These are phyloP conservation scores for Chlamydomonas incerta DNA, from an alignment of 139 green algal genomes.

Conservation along the genomic window DNA sequence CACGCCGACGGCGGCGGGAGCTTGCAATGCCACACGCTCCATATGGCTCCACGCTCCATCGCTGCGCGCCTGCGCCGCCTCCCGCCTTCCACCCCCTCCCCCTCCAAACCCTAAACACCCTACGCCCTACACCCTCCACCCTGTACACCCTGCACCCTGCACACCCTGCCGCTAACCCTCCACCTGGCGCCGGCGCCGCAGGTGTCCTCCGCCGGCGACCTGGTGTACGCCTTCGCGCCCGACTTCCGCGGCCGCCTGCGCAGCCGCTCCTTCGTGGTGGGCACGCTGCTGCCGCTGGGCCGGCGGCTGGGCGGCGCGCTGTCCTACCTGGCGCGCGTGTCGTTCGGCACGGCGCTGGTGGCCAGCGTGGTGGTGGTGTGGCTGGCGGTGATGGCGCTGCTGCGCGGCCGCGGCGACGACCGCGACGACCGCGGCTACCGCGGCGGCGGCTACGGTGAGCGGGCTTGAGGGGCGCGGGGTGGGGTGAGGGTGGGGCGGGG, in stretches of 20 bases:
- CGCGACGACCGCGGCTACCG: slow-evolving; percentile 49
- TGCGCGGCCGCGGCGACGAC: slow-evolving; percentile 63
- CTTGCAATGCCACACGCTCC: too few species aligned
- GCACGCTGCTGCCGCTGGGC: slow-evolving; percentile 71
- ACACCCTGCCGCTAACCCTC: too few species aligned
- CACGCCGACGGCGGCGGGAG: too few species aligned
- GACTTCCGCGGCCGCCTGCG: slow-evolving; percentile 74
- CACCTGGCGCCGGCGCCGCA: slow-evolving; percentile 50
- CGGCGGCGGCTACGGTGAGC: slow-evolving; percentile 1
- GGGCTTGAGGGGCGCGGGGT: too few species aligned
- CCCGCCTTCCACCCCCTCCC: too few species aligned
- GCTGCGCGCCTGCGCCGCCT: too few species aligned
- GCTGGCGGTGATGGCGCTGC: slow-evolving; percentile 77
- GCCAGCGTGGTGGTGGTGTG: slow-evolving; percentile 84
- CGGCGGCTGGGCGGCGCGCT: slow-evolving; percentile 16
- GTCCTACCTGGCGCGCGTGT: slow-evolving; percentile 50
- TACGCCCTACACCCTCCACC: too few species aligned
- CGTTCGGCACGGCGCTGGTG: slow-evolving; percentile 92
- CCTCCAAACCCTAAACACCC: too few species aligned
- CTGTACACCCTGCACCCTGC: too few species aligned
- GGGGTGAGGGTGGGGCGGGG: too few species aligned
- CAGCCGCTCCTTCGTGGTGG: slow-evolving; percentile 71
- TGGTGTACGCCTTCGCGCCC: slow-evolving; percentile 87
- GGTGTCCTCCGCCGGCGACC: slow-evolving; percentile 89
- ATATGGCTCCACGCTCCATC: too few species aligned